phyloP scores from a whole-genome alignment of 495 filamentous ascomycete genomes.

The Talaromyces stipitatus region DNA sequence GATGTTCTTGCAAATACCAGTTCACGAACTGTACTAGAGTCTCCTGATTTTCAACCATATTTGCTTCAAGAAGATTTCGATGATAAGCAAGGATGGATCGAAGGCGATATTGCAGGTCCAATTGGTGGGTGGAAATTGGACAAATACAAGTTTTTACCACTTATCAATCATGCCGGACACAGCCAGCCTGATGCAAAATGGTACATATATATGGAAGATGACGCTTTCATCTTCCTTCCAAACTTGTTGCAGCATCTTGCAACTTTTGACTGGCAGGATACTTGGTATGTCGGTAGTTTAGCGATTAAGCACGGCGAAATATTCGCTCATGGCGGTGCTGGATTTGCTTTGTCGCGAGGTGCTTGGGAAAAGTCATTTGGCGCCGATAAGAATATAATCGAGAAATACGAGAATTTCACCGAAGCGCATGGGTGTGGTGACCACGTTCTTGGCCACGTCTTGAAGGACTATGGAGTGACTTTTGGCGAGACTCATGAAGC shows the following conservation, averaged over 20 bases:
- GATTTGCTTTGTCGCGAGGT: conserved; percentile 47
- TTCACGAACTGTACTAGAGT: conserved; percentile 12
- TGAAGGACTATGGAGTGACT: conserved; percentile 36
- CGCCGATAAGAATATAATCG: conserved; percentile 20
- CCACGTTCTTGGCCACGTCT: conserved; percentile 38
- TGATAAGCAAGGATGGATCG: background rate
- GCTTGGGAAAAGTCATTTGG: conserved; percentile 37
- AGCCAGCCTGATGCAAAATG: conserved; percentile 42
- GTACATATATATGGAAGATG: conserved; percentile 57
- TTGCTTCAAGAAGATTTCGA: background rate
- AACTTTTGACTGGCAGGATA: conserved; percentile 31
- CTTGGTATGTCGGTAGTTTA: conserved; percentile 46
- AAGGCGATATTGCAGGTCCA: background rate
- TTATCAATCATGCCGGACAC: conserved; percentile 32
- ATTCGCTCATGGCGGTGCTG: conserved; percentile 31
- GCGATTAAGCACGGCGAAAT: conserved; percentile 28
- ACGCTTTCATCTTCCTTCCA: conserved; percentile 51
- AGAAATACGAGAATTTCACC: conserved; percentile 25
- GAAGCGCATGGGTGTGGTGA: conserved; percentile 40
- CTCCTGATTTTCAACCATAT: background rate
- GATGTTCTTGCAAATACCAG: conserved; percentile 27
- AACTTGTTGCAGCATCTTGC: conserved; percentile 45
- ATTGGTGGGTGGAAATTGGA: conserved; percentile 23
- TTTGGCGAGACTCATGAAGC: conserved; percentile 28
- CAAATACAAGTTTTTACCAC: conserved; percentile 43